A percentile compares a stretch with the other conserved stretches of the same genome.
Conservation (phyloP, 2,329 filamentous ascomycete species). For the Penicillium sclerotiorum region DNA sequence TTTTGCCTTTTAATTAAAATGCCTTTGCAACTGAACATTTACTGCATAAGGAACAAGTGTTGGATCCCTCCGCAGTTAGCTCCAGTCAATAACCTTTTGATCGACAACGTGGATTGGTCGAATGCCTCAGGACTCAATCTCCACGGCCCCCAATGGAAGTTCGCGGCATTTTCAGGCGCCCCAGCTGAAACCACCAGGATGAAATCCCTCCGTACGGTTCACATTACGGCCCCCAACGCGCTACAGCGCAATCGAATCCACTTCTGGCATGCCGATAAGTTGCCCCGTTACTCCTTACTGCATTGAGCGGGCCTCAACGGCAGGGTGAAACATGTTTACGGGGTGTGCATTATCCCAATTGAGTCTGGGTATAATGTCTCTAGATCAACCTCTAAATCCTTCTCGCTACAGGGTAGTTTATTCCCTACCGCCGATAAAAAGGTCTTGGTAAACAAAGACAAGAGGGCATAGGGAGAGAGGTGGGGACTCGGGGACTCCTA, state of each 20-base stretch:
- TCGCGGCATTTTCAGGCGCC: slow-evolving; percentile 11
- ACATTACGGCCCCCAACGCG: slow-evolving; percentile 12
- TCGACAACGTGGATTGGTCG: slow-evolving; percentile 10
- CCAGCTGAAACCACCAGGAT: slow-evolving; percentile 7
- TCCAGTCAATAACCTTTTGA: slow-evolving; percentile 18
- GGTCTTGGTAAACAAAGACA: no score
- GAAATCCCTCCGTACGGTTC: no score
- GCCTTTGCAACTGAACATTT: slow-evolving; percentile 3
- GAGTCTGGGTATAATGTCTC: background rate
- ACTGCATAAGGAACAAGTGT: background rate
- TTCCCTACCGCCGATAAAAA: no score
- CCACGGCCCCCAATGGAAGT: slow-evolving; percentile 12
- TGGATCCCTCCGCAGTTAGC: background rate
- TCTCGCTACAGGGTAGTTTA: no score
- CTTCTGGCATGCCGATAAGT: slow-evolving; percentile 2
- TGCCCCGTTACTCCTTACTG: background rate
- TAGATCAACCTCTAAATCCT: background rate
- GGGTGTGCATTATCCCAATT: background rate
- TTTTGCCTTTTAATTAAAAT: slow-evolving; percentile 7
- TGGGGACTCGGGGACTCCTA: no score
- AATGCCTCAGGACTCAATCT: slow-evolving; percentile 3
- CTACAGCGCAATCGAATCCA: background rate
- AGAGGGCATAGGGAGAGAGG: no score
- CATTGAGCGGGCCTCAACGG: slow-evolving; percentile 5
- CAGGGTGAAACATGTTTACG: slow-evolving; percentile 10